Conservation (phyloP, 2,329 filamentous ascomycete genomes). For the Pseudogymnoascus sp. region DNA sequence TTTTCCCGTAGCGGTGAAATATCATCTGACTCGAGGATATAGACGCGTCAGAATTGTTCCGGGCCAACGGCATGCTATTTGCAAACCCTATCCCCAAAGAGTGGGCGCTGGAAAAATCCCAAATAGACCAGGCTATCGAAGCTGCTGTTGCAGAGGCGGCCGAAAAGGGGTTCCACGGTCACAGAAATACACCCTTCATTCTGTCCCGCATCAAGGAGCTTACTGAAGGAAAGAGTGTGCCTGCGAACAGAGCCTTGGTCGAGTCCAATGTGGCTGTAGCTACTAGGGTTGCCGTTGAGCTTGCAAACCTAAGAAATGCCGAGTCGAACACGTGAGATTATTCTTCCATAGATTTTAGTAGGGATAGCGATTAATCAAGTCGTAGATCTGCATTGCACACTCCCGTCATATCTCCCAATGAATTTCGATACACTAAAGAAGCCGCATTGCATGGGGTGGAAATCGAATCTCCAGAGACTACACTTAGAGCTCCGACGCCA, state of each 20-base stretch:
- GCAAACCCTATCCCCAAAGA: slow-evolving; percentile 68
- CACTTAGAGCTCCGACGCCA: not conserved
- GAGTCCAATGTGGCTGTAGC: slow-evolving; percentile 59
- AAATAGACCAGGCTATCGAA: slow-evolving; percentile 50
- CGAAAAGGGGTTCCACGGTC: slow-evolving; percentile 48
- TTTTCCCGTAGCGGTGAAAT: not conserved
- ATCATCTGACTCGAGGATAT: not conserved
- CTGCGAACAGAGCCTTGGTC: slow-evolving; percentile 57
- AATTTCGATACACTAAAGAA: slow-evolving; percentile 7
- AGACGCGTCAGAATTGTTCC: slow-evolving; percentile 66
- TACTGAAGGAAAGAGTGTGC: slow-evolving; percentile 53
- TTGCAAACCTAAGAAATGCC: slow-evolving; percentile 45
- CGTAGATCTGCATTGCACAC: slow-evolving; percentile 5
- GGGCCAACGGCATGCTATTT: slow-evolving; percentile 63
- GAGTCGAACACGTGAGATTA: slow-evolving; percentile 32
- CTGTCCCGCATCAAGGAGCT: slow-evolving; percentile 60
- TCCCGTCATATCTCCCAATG: not conserved
- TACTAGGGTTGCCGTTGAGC: slow-evolving; percentile 55
- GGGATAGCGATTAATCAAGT: slow-evolving; percentile 7
- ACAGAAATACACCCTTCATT: slow-evolving; percentile 63
- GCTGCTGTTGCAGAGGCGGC: slow-evolving; percentile 48
- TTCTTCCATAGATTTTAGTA: slow-evolving; percentile 17
- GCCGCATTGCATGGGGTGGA: not conserved
- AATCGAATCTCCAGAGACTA: not conserved
- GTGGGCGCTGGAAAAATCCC: slow-evolving; percentile 49